Percentiles rank a stretch among this genome's conserved stretches.
These are phyloP conservation scores for Wallacemonas sp. DNA, from an alignment of 208 protist species.

Conservation along the genomic window DNA sequence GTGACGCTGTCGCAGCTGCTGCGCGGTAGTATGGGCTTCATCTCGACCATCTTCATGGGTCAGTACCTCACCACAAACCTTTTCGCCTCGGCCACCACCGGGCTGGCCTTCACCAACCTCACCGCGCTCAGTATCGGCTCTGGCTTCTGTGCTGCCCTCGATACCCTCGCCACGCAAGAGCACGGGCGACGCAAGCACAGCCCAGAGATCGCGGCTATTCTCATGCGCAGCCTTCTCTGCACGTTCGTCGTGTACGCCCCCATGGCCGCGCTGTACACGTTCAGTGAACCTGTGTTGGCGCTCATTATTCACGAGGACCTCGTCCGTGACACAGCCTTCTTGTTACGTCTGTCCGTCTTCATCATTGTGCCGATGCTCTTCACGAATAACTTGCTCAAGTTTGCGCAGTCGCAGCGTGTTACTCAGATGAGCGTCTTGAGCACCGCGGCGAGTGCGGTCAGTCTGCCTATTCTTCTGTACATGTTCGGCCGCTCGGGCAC, in stretches of 20 bases:
- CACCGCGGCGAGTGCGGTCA: slow-evolving; percentile 7
- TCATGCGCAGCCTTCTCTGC: slow-evolving; percentile 22
- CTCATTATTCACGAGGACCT: slow-evolving; percentile 30
- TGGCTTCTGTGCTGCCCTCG: slow-evolving; percentile 18
- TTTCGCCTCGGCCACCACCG: slow-evolving; percentile 32
- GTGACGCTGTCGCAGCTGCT: slow-evolving; percentile 26
- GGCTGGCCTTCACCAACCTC: slow-evolving; percentile 28
- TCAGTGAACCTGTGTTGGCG: slow-evolving; percentile 20
- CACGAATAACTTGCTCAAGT: slow-evolving; percentile 36
- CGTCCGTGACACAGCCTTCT: slow-evolving; percentile 22
- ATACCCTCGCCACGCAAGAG: slow-evolving; percentile 38
- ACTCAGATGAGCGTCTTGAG: slow-evolving; percentile 26
- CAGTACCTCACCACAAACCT: slow-evolving; percentile 21
- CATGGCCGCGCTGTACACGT: slow-evolving; percentile 32
- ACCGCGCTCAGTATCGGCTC: slow-evolving; percentile 36
- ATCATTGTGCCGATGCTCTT: slow-evolving; percentile 32
- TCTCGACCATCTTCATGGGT: slow-evolving; percentile 30
- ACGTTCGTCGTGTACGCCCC: slow-evolving; percentile 31
- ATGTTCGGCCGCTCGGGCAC: slow-evolving; percentile 9
- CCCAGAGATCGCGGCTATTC: slow-evolving; percentile 23
- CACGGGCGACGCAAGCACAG: slow-evolving; percentile 27
- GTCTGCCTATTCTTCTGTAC: slow-evolving; percentile 17
- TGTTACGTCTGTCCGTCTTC: slow-evolving; percentile 32
- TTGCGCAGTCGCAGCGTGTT: slow-evolving; percentile 32
- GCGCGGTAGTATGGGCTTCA: slow-evolving; percentile 21